Evolutionary conservation across 1,139 yeast genomes (phyloP).

Genomic region (Yamadazyma jaroonii): DNA sequence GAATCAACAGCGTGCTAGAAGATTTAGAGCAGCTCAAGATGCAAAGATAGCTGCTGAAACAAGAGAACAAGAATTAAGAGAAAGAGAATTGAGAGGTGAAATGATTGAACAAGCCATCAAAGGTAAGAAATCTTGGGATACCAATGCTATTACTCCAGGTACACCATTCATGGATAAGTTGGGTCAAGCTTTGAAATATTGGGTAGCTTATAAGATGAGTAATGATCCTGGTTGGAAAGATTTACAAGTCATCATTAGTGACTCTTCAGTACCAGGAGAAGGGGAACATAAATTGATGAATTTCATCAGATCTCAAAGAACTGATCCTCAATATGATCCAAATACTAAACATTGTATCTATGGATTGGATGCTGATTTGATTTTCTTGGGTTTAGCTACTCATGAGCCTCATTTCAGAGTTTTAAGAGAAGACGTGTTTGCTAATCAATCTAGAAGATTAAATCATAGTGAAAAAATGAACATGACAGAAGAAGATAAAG

Average conservation of each 20-base stretch:
- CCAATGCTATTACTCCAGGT: slow-evolving; percentile 97
- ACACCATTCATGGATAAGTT: slow-evolving; percentile 94
- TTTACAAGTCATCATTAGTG: slow-evolving; percentile 82
- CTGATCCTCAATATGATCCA: slow-evolving; percentile 82
- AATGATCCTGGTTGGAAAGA: slow-evolving; percentile 91
- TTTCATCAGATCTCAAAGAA: slow-evolving; percentile 80
- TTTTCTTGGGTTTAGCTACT: slow-evolving; percentile 90
- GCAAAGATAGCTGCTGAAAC: slow-evolving; percentile 67
- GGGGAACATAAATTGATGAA: slow-evolving; percentile 99
- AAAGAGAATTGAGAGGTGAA: slow-evolving; percentile 60
- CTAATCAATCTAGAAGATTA: slow-evolving; percentile 52
- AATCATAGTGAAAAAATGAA: slow-evolving; percentile 49
- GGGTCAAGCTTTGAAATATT: slow-evolving; percentile 79
- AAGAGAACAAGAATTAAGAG: slow-evolving; percentile 48
- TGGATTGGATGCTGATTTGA: slow-evolving; percentile 97
- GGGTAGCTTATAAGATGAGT: slow-evolving; percentile 84
- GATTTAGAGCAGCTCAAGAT: slow-evolving; percentile 93
- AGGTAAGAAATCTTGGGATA: slow-evolving; percentile 65
- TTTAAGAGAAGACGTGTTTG: slow-evolving; percentile 94
- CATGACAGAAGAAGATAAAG: slow-evolving; percentile 62
- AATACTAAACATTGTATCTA: slow-evolving; percentile 92
- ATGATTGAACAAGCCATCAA: slow-evolving; percentile 62
- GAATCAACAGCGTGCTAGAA: slow-evolving; percentile 96
- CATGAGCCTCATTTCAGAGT: slow-evolving; percentile 97
- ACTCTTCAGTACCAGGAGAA: slow-evolving; percentile 98